These are phyloP conservation scores for Pyrenophora teres DNA, from an alignment of 2,329 filamentous ascomycete species.

Conservation along the genomic window DNA sequence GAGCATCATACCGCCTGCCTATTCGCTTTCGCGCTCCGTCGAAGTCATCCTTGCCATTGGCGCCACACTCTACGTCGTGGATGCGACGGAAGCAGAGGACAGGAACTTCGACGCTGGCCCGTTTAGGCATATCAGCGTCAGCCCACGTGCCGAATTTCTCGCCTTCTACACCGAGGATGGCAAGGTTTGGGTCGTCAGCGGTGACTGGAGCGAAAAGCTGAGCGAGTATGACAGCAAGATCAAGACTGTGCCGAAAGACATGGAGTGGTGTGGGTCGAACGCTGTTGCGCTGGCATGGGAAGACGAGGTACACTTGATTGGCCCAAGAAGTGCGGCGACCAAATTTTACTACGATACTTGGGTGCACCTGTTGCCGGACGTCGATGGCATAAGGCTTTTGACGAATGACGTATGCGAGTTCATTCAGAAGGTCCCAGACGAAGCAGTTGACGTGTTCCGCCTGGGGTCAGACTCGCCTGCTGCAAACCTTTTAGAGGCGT, in stretches of 20 bases:
- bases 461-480: slow-evolving; percentile 86
- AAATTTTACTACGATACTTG: slow-evolving; percentile 89
- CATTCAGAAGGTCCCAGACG: slow-evolving; percentile 86
- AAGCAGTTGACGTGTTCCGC: slow-evolving; percentile 86
- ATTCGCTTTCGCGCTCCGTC: slow-evolving; percentile 88
- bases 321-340: slow-evolving; percentile 75
- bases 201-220: slow-evolving; percentile 89
- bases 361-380: slow-evolving; percentile 85
- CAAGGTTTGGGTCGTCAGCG: slow-evolving; percentile 87
- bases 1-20: slow-evolving; percentile 83
- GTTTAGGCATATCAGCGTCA: slow-evolving; percentile 87
- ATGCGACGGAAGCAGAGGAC: slow-evolving; percentile 89
- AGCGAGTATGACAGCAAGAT: slow-evolving; percentile 91
- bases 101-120: slow-evolving; percentile 88
- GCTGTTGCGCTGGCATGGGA: slow-evolving; percentile 95
- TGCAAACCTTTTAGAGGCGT: slow-evolving; percentile 90
- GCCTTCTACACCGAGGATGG: slow-evolving; percentile 85
- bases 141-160: slow-evolving; percentile 85
- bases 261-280: slow-evolving; percentile 97
- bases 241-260: slow-evolving; percentile 80
- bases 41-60: slow-evolving; percentile 87
- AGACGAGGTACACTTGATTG: slow-evolving; percentile 93
- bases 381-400: slow-evolving; percentile 85
- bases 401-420: slow-evolving; percentile 97
- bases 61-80: slow-evolving; percentile 82